Conservation (phyloP, 176 grass and related monocot genomes). For the Avena insularis region DNA sequence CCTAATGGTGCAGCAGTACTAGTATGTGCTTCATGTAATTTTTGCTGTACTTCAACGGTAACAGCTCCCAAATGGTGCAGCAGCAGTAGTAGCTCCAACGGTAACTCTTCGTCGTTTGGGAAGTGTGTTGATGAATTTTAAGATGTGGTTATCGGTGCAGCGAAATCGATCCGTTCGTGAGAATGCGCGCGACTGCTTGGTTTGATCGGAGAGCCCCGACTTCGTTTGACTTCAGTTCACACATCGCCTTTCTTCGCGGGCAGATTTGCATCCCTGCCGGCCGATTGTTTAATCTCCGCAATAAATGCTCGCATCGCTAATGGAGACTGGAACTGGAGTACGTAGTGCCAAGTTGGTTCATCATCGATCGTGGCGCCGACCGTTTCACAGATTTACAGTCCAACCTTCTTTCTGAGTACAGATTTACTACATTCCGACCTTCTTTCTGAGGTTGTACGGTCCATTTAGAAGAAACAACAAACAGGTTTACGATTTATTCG, state of each 20-base stretch:
- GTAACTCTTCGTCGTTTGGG: background rate
- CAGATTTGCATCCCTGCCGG: background rate
- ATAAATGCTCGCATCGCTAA: constrained; percentile 37
- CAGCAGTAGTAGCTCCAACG: background rate
- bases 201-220: constrained; percentile 13
- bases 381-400: constrained; percentile 13
- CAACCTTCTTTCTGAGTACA: background rate
- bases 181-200: constrained; percentile 20
- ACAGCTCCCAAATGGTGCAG: too few relatives aligned
- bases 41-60: too few relatives aligned
- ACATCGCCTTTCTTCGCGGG: background rate
- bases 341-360: background rate
- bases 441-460: background rate
- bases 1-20: too few relatives aligned
- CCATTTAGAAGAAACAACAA: background rate
- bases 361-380: constrained; percentile 43
- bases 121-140: background rate
- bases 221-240: constrained; percentile 44
- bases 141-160: constrained; percentile 14
- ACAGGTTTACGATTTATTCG: too few relatives aligned
- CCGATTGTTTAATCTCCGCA: constrained; percentile 1
- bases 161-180: constrained; percentile 30
- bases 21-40: too few relatives aligned
- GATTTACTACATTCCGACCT: background rate
- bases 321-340: background rate